Evolutionary conservation across 75 land plant genomes (phyloP), one percentile per base, ranked within the genome.

Genomic region (Azolla pinnata): DNA sequence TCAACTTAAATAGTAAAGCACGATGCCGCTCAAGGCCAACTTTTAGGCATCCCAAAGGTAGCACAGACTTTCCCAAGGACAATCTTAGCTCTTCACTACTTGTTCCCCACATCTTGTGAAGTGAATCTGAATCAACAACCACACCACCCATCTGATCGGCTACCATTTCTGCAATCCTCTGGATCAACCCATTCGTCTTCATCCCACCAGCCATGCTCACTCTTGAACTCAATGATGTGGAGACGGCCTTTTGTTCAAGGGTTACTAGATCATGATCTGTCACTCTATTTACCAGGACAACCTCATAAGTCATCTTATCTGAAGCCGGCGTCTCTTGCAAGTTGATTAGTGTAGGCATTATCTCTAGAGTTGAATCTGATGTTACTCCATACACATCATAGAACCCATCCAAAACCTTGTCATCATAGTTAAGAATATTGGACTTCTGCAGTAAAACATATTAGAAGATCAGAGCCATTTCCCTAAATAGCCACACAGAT

Each of bases 1-100:
- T n/a, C 59, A 92, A 90, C 96, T 92, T 92, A 65, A 88, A 92
- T 26, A 92, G 59, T 44, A 92, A 61, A 55, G 97, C 86, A n/a
- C 97, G 77, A 63, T 92, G 97, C 64, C 97, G 82, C 56, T 82
- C 85, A 78, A 92, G 56, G 23, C 97, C 97, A 70, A 77, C 62
- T 59, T 68, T 75, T 56, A 92, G 57, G 46, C 69, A 62, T 20
- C 97, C 97, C 68, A 92, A 85, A 31, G 97, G 97, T 44, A 92
- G 69, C 8, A 91, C 93, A 73, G 83, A 76, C 59, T 80, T 92
- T 12, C 83, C 78, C 51, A 71, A 54, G 14, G 54, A 67, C 61
- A 72, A 53, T 51, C 70, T 82, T 34, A 92, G 67, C 54, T 69
- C 62, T 42, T 62, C 48, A 54, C 79, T 78, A 8, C 64, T 68